Evolutionary conservation across 345 rosid genomes (phyloP).

Genomic region (Salix exigua): DNA sequence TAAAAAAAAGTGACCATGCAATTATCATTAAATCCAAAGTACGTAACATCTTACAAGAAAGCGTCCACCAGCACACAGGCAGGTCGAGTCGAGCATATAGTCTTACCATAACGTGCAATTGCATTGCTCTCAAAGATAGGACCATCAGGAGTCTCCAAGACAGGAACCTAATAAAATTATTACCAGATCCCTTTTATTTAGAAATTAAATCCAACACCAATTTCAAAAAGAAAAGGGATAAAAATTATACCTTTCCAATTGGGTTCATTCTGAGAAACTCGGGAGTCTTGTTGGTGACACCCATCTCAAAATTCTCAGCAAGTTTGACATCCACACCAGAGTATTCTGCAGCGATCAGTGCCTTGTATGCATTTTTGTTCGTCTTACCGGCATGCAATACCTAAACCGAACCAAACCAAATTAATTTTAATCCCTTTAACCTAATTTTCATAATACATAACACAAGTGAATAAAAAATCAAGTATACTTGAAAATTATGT

Average conservation of each 20-base stretch:
- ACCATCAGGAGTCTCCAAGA: constrained; percentile 93
- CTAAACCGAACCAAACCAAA: constrained; percentile 27
- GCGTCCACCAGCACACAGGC: neutral
- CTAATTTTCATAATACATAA: too few relatives aligned
- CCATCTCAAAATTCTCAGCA: constrained; percentile 64
- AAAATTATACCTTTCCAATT: constrained; percentile 63
- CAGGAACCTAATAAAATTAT: constrained; percentile 59
- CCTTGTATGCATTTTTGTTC: constrained; percentile 61
- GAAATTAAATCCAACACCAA: neutral
- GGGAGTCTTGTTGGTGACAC: constrained; percentile 73
- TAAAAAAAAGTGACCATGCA: neutral
- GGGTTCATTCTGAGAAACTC: constrained; percentile 89
- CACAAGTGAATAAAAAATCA: too few relatives aligned
- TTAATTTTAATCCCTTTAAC: neutral
- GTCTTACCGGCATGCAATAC: constrained; percentile 50
- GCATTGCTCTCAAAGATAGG: constrained; percentile 95
- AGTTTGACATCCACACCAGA: constrained; percentile 60
- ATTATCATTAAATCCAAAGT: neutral
- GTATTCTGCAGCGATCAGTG: constrained; percentile 81
- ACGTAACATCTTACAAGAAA: too few relatives aligned
- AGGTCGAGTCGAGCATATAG: neutral
- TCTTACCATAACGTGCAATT: constrained; percentile 79
- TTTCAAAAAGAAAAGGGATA: too few relatives aligned
- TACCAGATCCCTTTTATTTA: neutral
- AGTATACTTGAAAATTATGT: too few relatives aligned